Percentiles rank a stretch among this genome's conserved stretches.
Evolutionary conservation across 306 rosid species (phyloP).

Genomic region (Castanospermum australe): DNA sequence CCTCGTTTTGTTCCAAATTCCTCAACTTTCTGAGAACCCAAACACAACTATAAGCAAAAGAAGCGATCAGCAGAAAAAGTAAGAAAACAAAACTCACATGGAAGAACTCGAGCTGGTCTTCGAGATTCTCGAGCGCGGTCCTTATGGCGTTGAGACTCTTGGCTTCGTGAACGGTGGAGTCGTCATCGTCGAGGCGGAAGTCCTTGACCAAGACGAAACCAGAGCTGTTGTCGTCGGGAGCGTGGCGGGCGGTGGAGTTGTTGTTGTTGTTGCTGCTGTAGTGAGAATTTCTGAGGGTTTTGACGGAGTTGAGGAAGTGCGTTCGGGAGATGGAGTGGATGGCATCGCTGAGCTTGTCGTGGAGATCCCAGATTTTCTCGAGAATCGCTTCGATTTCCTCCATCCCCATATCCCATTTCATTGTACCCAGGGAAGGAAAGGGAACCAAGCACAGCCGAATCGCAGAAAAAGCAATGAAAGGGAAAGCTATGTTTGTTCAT

Average conservation of each 20-base stretch:
- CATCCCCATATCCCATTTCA: slow-evolving; percentile 93
- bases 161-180: slow-evolving; percentile 65
- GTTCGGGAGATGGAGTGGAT: slow-evolving; percentile 84
- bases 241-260: slow-evolving; percentile 7
- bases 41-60: no score
- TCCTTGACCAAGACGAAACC: slow-evolving; percentile 75
- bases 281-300: slow-evolving; percentile 40
- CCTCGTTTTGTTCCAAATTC: no score
- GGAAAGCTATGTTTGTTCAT: no score
- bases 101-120: slow-evolving; percentile 89
- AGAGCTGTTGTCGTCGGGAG: slow-evolving; percentile 14
- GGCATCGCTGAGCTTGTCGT: slow-evolving; percentile 96
- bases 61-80: no score
- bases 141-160: slow-evolving; percentile 84
- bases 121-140: slow-evolving; percentile 94
- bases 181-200: slow-evolving; percentile 41
- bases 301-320: slow-evolving; percentile 77
- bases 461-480: no score
- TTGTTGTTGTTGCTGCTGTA: no score
- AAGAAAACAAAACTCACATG: slow-evolving; percentile 61
- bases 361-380: slow-evolving; percentile 93
- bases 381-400: slow-evolving; percentile 80
- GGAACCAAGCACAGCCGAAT: no score
- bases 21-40: no score
- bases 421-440: no score